Percentiles rank a stretch among this genome's conserved stretches.
Conservation (phyloP, 495 filamentous ascomycete genomes). For the Aspergillus conjunctus region DNA sequence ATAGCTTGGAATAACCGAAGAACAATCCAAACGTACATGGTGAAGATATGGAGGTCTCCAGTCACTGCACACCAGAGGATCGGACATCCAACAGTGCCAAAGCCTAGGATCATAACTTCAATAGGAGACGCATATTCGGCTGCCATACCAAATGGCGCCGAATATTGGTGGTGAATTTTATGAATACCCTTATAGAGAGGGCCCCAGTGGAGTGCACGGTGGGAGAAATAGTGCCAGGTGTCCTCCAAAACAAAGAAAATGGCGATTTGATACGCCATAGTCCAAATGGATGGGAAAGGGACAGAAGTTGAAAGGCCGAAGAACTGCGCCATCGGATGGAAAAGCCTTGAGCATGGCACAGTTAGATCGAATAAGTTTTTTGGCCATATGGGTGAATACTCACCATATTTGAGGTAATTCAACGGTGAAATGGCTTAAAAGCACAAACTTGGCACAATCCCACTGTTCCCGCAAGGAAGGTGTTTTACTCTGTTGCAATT, state of each 20-base stretch:
- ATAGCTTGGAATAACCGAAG: constrained; percentile 95
- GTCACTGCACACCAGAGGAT: constrained; percentile 86
- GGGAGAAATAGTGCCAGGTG: constrained; percentile 97
- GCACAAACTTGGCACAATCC: constrained; percentile 87
- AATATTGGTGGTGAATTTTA: constrained; percentile 99
- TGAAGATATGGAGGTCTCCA: constrained; percentile 86
- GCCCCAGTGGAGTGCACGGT: constrained; percentile 93
- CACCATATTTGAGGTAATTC: constrained; percentile 97
- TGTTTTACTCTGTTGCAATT: constrained; percentile 69
- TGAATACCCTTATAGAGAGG: constrained; percentile 92
- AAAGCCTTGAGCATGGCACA: constrained; percentile 57
- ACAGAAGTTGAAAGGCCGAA: constrained; percentile 87
- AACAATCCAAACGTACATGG: constrained; percentile 97
- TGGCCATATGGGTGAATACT: constrained; percentile 16
- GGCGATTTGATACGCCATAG: constrained; percentile 88
- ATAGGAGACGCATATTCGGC: constrained; percentile 98
- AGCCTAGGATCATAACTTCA: constrained; percentile 95
- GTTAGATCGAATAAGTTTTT: neutral
- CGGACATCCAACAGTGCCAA: constrained; percentile 81
- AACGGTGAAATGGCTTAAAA: constrained; percentile 93
- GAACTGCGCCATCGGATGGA: constrained; percentile 96
- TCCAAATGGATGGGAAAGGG: constrained; percentile 82
- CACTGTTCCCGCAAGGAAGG: constrained; percentile 90
- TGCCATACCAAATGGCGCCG: constrained; percentile 92
- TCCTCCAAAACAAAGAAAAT: constrained; percentile 97